Conservation (phyloP, 2,329 filamentous ascomycete species). For the Fusarium sp. region DNA sequence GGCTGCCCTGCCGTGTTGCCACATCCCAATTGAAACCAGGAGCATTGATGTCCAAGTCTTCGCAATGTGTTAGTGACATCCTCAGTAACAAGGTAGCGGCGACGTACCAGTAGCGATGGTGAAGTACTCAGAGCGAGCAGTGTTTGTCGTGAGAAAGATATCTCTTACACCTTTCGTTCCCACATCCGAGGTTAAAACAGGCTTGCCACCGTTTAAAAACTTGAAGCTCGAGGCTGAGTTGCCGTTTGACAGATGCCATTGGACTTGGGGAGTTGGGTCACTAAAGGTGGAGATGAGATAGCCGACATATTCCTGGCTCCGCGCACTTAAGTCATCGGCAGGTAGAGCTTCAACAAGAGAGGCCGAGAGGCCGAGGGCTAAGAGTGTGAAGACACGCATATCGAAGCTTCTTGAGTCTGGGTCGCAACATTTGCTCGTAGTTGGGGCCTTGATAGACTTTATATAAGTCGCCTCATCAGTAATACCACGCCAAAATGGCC, state of each 20-base stretch:
- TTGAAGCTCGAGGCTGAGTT: conserved; percentile 47
- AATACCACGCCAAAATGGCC: no score
- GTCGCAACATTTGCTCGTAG: no score
- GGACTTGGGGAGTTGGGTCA: conserved; percentile 48
- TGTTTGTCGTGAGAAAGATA: conserved; percentile 50
- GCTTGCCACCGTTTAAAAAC: conserved; percentile 47
- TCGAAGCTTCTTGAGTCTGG: not conserved
- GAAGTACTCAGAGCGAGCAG: conserved; percentile 49
- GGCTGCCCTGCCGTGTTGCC: conserved; percentile 50
- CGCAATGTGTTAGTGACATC: not conserved
- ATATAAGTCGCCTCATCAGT: not conserved
- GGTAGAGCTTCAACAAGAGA: conserved; percentile 13
- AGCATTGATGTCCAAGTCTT: conserved; percentile 52
- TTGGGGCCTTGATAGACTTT: not conserved
- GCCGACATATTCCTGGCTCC: conserved; percentile 37
- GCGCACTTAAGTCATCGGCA: not conserved
- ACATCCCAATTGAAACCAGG: conserved; percentile 51
- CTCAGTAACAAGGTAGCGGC: accelerated
- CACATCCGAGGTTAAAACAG: conserved; percentile 49
- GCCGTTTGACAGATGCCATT: conserved; percentile 49
- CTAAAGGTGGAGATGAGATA: conserved; percentile 53
- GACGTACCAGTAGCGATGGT: conserved; percentile 50
- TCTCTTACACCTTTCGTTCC: conserved; percentile 51
- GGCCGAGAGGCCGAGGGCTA: conserved; percentile 6
- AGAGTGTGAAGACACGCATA: conserved; percentile 13